phyloP scores from a whole-genome alignment of 768 basidiomycete genomes.

The Fomitopsis serialis region DNA sequence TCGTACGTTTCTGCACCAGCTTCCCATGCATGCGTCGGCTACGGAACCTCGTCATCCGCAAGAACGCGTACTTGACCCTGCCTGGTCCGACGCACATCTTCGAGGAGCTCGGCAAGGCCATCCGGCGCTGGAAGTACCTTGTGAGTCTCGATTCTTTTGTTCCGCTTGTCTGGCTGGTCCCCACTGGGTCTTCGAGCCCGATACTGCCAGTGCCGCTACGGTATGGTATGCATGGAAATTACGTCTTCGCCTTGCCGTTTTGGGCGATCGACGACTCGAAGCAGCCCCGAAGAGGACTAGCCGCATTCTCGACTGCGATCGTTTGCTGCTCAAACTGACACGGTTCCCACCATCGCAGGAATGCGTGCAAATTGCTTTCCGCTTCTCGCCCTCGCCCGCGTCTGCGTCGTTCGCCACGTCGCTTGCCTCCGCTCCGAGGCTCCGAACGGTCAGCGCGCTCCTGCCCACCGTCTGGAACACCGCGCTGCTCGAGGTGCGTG shows the following conservation, averaged over 20 bases:
- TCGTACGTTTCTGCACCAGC: conserved; percentile 32
- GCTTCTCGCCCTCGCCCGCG: conserved; percentile 38
- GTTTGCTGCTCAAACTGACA: background rate
- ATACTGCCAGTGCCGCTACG: background rate
- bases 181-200: no score
- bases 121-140: conserved; percentile 38
- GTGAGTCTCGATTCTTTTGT: conserved; percentile 31
- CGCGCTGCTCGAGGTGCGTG: conserved; percentile 41
- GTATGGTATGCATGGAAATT: background rate
- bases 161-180: background rate
- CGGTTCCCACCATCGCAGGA: conserved; percentile 31
- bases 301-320: background rate
- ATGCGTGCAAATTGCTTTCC: conserved; percentile 48
- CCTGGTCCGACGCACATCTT: conserved; percentile 41
- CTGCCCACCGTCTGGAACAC: conserved; percentile 58
- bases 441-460: conserved; percentile 47
- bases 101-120: conserved; percentile 37
- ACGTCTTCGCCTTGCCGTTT: background rate
- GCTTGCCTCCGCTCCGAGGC: conserved; percentile 33
- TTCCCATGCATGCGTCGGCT: conserved; percentile 33
- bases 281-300: background rate
- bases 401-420: conserved; percentile 29
- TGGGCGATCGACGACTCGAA: background rate
- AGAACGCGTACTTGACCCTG: conserved; percentile 55
- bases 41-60: conserved; percentile 47